phyloP scores from a whole-genome alignment of 2,329 filamentous ascomycete species.

The Cladosporium sp. region DNA sequence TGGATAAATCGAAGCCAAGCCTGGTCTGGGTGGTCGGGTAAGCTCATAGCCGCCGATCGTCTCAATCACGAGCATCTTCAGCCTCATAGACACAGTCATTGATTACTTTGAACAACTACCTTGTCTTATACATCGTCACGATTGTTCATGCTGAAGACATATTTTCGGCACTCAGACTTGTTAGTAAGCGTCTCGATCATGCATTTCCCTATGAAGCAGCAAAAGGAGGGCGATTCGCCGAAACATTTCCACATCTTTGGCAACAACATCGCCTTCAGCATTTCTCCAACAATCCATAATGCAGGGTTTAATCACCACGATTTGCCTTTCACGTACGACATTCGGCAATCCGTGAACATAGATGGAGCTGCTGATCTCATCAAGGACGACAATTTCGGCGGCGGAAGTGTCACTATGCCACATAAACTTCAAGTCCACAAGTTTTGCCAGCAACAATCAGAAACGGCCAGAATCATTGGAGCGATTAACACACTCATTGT shows the following conservation, averaged over 20 bases:
- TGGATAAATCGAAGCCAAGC: too few relatives aligned
- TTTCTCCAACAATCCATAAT: background rate
- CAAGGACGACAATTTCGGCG: background rate
- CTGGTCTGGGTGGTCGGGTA: too few relatives aligned
- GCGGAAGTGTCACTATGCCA: background rate
- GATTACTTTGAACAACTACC: too few relatives aligned
- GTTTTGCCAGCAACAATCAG: background rate
- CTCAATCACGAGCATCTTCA: too few relatives aligned
- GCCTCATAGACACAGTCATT: too few relatives aligned
- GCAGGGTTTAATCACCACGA: background rate
- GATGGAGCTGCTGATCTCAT: background rate
- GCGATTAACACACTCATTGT: background rate
- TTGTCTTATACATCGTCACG: too few relatives aligned
- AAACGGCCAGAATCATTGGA: background rate
- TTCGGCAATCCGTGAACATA: background rate
- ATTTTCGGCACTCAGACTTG: too few relatives aligned
- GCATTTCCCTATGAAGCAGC: background rate
- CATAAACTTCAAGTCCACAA: background rate
- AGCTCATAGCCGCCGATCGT: too few relatives aligned
- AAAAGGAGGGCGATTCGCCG: background rate
- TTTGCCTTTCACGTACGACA: background rate
- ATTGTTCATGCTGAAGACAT: too few relatives aligned
- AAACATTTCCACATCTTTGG: conserved; percentile 3
- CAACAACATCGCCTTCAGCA: background rate
- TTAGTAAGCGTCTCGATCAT: too few relatives aligned